Evolutionary conservation across 2,329 filamentous ascomycete genomes (phyloP).

Genomic region (Esteya vermicola): DNA sequence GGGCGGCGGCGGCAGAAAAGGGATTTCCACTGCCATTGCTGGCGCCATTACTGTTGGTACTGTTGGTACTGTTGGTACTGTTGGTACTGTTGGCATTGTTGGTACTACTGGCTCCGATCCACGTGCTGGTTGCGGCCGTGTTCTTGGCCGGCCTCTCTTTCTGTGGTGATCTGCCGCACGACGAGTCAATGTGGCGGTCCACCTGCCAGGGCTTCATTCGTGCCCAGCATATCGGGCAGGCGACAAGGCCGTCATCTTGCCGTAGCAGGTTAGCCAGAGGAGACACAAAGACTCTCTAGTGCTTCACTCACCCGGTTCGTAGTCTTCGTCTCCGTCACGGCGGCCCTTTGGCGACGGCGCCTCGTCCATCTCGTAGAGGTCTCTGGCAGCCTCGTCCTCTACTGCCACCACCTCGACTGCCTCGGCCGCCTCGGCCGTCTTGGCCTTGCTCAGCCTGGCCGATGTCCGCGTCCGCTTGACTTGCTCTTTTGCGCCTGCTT

Average conservation of each 20-base stretch:
- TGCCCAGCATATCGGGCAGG: slow-evolving; percentile 68
- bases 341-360: background rate
- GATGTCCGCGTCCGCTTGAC: slow-evolving; percentile 40
- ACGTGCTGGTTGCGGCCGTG: background rate
- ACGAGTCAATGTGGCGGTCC: slow-evolving; percentile 67
- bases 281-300: background rate
- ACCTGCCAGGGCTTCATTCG: slow-evolving; percentile 71
- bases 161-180: slow-evolving; percentile 23
- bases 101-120: no score
- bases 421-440: slow-evolving; percentile 22
- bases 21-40: no score
- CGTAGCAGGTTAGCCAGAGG: background rate
- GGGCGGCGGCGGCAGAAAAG: slow-evolving; percentile 3
- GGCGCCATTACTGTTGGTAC: no score
- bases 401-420: slow-evolving; percentile 21
- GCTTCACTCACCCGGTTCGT: slow-evolving; percentile 15
- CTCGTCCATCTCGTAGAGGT: no score
- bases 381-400: slow-evolving; percentile 16
- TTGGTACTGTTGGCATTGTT: no score
- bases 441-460: slow-evolving; percentile 30
- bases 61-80: no score
- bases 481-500: no score
- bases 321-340: slow-evolving; percentile 18
- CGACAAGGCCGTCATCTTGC: slow-evolving; percentile 58
- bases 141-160: slow-evolving; percentile 5